Conservation (phyloP, 192 early-diverging fungal genomes). For the Backusella macrospora region DNA sequence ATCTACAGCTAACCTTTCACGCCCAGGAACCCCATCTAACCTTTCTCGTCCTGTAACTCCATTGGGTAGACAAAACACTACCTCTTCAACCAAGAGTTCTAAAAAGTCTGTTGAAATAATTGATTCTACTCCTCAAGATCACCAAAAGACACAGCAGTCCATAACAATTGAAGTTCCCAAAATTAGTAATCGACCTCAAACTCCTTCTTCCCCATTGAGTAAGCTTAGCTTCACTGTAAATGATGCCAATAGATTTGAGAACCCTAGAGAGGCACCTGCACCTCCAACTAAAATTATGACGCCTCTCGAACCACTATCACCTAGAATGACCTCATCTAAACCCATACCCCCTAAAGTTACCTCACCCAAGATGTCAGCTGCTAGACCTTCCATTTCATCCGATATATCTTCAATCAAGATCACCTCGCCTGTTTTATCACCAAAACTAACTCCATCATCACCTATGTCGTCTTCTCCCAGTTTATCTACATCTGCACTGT, state of each 20-base stretch:
- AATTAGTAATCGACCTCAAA: background rate
- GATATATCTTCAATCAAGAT: slow-evolving; percentile 18
- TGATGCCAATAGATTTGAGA: slow-evolving; percentile 35
- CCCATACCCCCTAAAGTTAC: slow-evolving; percentile 26
- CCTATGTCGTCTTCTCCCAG: slow-evolving; percentile 13
- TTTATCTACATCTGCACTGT: background rate
- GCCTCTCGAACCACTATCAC: slow-evolving; percentile 21
- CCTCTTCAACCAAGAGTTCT: background rate
- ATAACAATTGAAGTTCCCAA: slow-evolving; percentile 16
- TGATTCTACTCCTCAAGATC: background rate
- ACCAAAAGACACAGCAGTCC: background rate
- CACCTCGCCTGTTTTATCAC: slow-evolving; percentile 26
- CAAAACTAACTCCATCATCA: background rate
- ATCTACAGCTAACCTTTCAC: slow-evolving; percentile 10
- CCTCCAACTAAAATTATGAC: background rate
- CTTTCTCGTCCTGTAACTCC: background rate
- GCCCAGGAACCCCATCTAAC: slow-evolving; percentile 15
- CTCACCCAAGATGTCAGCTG: slow-evolving; percentile 33
- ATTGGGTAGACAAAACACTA: background rate
- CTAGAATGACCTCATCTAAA: slow-evolving; percentile 18
- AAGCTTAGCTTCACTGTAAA: slow-evolving; percentile 3
- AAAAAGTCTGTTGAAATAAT: background rate
- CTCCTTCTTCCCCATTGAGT: slow-evolving; percentile 18
- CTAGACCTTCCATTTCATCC: slow-evolving; percentile 24
- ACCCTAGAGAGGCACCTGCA: slow-evolving; percentile 25